Base-by-base conservation (phyloP, 139 green algal genomes). In the Micractinium sp. region DNA sequence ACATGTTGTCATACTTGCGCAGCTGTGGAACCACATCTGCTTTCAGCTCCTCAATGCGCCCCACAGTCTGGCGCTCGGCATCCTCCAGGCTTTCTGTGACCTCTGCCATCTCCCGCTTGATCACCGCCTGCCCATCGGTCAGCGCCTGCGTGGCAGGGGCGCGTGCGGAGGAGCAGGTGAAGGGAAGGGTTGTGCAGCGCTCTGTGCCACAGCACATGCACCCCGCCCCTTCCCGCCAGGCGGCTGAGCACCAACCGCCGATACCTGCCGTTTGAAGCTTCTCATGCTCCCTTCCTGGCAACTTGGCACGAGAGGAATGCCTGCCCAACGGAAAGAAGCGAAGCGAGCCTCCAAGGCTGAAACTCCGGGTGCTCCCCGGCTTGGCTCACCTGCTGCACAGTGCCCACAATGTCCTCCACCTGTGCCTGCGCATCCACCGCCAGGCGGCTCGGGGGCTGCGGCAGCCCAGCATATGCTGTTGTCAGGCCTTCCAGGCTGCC, bases 1-100 rank as follows among this genome's bases (percentile, higher is more conserved):
- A 87, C 88, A 71, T 56, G 2, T 73, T 88, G 56, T 91, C 81
- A 29, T 81, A 80, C 18, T 78, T 56, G n/a, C 36, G n/a, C 18
- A 88, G 69, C 29, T 33, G 79, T 25, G 82, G 88, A 71, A 80
- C 16, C 35, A 74, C 66, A 1, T 87, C 20, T 4, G 23, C 82
- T 56, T 87, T 56, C 18, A 90, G 56, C 1, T 27, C 47, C 3
- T 31, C 63, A 20, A 92, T 81, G 38, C 85, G 63, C 36, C 60
- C 76, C 41, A 92, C 36, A 0, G 89, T 85, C 25, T 90, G 67
- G 15, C 53, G 38, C 16, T 87, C 29, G 27, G 80, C 85, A 63
- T 73, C 36, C 12, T 38, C 41, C 56, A 91, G n/a, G 14, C 77
- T 71, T 29, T 18, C 2, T 0, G 31, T 38, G 23, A 91, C 56